These are phyloP conservation scores for Suillus ampliporus DNA, from an alignment of 768 basidiomycete genomes.

Conservation along the genomic window DNA sequence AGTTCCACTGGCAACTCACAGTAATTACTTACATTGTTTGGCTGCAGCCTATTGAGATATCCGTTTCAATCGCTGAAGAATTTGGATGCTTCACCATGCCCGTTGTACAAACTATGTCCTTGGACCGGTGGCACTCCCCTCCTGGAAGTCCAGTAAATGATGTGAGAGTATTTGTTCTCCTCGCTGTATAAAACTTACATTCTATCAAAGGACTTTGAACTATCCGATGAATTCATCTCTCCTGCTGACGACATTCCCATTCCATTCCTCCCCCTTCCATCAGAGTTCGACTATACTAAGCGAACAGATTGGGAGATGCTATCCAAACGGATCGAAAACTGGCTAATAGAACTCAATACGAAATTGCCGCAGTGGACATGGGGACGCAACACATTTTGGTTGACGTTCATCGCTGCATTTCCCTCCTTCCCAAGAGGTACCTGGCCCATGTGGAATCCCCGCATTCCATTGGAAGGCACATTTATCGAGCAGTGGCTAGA, in stretches of 20 bases:
- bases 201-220: not conserved
- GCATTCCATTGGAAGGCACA: constrained; percentile 10
- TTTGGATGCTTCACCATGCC: not conserved
- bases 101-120: not conserved
- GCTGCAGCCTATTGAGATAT: not conserved
- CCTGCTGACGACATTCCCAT: not conserved
- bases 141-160: not conserved
- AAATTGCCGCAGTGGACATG: constrained; percentile 10
- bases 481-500: constrained; percentile 15
- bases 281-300: not conserved
- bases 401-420: constrained; percentile 14
- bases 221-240: not conserved
- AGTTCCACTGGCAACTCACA: not conserved
- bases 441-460: constrained; percentile 13
- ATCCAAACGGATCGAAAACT: constrained; percentile 5
- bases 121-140: not conserved
- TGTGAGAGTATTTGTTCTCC: not conserved
- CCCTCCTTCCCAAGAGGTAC: constrained; percentile 13
- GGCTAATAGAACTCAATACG: constrained; percentile 3
- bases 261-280: not conserved
- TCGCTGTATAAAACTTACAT: not conserved
- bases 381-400: constrained; percentile 4
- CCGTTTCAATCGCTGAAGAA: not conserved
- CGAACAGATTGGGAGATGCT: constrained; percentile 3
- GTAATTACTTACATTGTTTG: not conserved